Conservation (phyloP, 805 yeast species). For the Pichia thaimueangensis region DNA sequence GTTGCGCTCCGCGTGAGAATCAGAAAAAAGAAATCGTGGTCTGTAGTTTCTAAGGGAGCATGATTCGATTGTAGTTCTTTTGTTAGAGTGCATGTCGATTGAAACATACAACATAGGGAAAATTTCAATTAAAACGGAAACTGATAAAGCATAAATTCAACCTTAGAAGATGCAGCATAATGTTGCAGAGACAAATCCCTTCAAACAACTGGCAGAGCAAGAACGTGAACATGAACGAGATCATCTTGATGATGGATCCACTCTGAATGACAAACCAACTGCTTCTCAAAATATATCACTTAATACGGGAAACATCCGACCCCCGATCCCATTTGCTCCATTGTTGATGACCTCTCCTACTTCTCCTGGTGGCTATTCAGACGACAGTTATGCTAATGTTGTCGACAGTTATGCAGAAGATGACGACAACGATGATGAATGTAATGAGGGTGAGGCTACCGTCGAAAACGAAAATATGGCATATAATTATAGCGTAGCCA, state of each 20-base stretch:
- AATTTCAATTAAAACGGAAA: no score
- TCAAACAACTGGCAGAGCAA: constrained; percentile 5
- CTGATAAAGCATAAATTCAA: no score
- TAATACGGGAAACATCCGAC: no score
- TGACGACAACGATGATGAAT: neutral
- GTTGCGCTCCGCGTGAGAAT: no score
- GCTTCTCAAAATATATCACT: no score
- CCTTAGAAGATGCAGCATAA: constrained; percentile 3
- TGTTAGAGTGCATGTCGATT: neutral
- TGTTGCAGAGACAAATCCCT: constrained; percentile 6
- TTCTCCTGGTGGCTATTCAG: neutral
- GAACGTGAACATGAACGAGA: constrained; percentile 1
- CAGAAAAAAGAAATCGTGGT: no score
- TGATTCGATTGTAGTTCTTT: no score
- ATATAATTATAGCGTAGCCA: no score
- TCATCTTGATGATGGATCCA: neutral
- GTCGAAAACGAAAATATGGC: no score
- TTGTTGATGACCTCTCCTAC: neutral
- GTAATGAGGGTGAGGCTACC: no score
- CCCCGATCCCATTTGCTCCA: neutral
- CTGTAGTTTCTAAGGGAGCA: no score
- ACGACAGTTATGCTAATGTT: neutral
- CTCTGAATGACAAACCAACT: no score
- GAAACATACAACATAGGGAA: neutral
- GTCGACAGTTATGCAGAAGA: neutral